Conservation (phyloP, 2,329 filamentous ascomycete genomes). For the Aspergillus aculeatus region DNA sequence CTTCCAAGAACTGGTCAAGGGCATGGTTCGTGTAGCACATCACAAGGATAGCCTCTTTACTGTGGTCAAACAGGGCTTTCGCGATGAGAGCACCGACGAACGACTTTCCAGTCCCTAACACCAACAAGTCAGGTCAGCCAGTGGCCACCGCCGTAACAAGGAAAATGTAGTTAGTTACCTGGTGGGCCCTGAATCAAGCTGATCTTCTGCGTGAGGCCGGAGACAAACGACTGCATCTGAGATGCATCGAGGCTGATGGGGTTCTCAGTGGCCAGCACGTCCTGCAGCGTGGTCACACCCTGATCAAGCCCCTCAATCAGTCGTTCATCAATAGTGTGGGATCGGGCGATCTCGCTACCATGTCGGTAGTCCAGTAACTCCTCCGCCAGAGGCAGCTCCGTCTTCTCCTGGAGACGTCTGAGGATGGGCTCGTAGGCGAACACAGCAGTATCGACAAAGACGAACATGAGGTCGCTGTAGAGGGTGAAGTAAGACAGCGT, state of each 20-base stretch:
- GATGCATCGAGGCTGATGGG: constrained; percentile 50
- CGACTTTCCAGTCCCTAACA: constrained; percentile 69
- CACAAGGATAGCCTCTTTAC: constrained; percentile 57
- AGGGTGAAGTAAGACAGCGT: constrained; percentile 48
- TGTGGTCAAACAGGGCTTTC: constrained; percentile 54
- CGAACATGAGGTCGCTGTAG: constrained; percentile 45
- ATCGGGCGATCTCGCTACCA: too few relatives aligned
- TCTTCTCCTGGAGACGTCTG: constrained; percentile 56
- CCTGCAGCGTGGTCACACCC: constrained; percentile 20
- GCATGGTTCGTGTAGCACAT: constrained; percentile 69
- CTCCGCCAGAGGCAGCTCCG: constrained; percentile 56
- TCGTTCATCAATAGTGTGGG: too few relatives aligned
- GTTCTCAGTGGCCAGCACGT: constrained; percentile 29
- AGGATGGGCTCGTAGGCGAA: constrained; percentile 71
- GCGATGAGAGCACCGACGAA: constrained; percentile 67
- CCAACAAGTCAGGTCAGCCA: background rate
- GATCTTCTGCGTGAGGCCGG: constrained; percentile 54
- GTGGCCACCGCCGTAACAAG: too few relatives aligned
- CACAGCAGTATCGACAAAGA: constrained; percentile 62
- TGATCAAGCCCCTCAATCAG: too few relatives aligned
- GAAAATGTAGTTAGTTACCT: constrained; percentile 43
- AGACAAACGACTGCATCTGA: constrained; percentile 57
- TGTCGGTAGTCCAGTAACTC: constrained; percentile 41
- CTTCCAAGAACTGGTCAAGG: constrained; percentile 64
- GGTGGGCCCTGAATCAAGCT: constrained; percentile 72